Base-by-base conservation (phyloP, 2,329 filamentous ascomycete species). In the Sporothrix brunneoviolacea region DNA sequence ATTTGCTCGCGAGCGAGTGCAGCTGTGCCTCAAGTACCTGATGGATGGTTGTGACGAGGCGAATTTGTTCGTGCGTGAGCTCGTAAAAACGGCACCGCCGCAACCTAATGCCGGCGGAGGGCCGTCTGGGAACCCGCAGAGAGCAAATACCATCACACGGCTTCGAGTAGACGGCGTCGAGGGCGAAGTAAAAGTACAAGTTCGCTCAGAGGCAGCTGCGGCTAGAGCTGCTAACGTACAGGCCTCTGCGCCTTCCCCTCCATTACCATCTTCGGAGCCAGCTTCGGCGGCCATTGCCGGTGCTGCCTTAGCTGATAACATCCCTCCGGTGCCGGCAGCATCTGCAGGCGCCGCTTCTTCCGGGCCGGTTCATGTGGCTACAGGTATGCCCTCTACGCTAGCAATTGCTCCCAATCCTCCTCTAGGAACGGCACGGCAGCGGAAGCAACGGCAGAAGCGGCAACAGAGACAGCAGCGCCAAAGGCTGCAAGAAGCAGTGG, bases 1-100 rank as follows among this genome's bases (percentile, higher is more conserved):
- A 0, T 96, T 91, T 63, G 91, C 95, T 56, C 88, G 91, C 61
- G 91, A 97, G 66, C 87, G 91, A 57, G 88, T 89, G 3, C 88
- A 91, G 44, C 83, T 95, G 64, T 91, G 87, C 58, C 75, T 94
- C n/a, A 91, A 91, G 63, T 94, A 83, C 77, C 73, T 87, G 6
- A 79, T 88, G 68, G 84, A 88, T 58, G 85, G 84, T 12, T 88
- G 83, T 54, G 78, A 83, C 28, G 83, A 83, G 51, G 88, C 87
- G 15, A 84, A 86, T 55, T 75, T 80, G 28, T 85, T 86, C 59
- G 80, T 91, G 47, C 76, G 82, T 49, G 79, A 83, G 45, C 74
- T 88, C 7, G 75, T 80, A 39, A 63, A 60, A 45, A 51, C 55
- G 13, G 46, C 54, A 9, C 58, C 59, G 5, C 21, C 37, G 22